phyloP scores from a whole-genome alignment of 306 rosid genomes.

The Lagenaria siceraria region DNA sequence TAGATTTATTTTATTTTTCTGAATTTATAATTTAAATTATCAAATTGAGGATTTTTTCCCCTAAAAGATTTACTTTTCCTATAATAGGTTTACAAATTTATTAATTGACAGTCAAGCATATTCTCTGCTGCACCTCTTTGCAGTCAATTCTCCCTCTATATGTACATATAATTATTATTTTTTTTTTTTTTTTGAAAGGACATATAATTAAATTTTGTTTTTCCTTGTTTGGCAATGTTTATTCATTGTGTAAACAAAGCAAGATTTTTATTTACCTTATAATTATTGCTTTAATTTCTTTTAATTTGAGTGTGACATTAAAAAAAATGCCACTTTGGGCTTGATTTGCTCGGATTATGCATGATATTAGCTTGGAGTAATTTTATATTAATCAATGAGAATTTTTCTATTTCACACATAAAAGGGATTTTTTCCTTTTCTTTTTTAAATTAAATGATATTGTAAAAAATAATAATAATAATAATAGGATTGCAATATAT shows the following conservation, averaged over 20 bases:
- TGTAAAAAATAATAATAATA: not conserved
- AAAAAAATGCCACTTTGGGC: not conserved
- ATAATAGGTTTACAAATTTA: not conserved
- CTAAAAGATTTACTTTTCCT: not conserved
- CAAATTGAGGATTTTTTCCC: not conserved
- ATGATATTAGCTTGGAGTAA: not conserved
- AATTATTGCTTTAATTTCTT: not conserved
- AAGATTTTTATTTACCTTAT: slow-evolving; percentile 9
- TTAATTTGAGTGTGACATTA: not conserved
- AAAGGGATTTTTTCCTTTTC: not conserved
- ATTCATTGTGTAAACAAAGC: not conserved
- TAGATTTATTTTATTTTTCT: too few species aligned
- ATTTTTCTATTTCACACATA: not conserved
- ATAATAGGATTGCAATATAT: not conserved
- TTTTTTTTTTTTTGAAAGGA: too few species aligned
- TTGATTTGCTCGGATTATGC: not conserved
- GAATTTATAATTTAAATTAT: too few species aligned
- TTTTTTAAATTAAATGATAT: not conserved
- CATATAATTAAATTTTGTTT: not conserved
- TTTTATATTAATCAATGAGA: not conserved
- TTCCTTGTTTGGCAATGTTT: not conserved
- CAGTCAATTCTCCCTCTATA: not conserved
- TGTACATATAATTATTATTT: not conserved
- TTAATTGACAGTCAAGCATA: slow-evolving; percentile 12
- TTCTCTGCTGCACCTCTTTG: not conserved